Evolutionary conservation across 2,329 filamentous ascomycete species (phyloP).

Genomic region (Ceratocystis huliohia): DNA sequence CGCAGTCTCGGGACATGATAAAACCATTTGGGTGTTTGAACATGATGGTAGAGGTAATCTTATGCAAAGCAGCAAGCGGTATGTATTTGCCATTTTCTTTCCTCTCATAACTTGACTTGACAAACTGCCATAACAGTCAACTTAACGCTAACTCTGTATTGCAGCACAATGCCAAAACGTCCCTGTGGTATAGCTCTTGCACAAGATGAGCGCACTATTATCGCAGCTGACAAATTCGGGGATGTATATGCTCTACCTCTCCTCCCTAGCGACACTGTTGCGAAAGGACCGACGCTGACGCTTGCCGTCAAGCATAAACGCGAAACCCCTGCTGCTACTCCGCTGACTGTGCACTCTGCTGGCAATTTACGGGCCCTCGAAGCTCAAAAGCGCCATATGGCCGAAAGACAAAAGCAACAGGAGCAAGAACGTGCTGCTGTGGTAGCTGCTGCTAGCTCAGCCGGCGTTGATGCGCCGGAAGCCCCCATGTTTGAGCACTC

Average conservation of each 20-base stretch:
- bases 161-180: constrained; percentile 75
- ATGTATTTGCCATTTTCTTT: constrained; percentile 21
- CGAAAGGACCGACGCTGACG: constrained; percentile 22
- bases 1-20: constrained; percentile 80
- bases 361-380: constrained; percentile 49
- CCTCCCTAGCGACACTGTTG: constrained; percentile 29
- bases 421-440: constrained; percentile 23
- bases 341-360: constrained; percentile 50
- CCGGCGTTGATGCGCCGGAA: constrained; percentile 25
- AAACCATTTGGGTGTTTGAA: constrained; percentile 71
- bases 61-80: constrained; percentile 60
- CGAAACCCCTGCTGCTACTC: constrained; percentile 42
- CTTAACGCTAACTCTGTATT: constrained; percentile 24
- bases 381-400: constrained; percentile 41
- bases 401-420: constrained; percentile 25
- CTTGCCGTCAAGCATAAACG: constrained; percentile 26
- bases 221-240: constrained; percentile 89
- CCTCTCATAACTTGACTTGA: background rate
- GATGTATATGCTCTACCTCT: constrained; percentile 87
- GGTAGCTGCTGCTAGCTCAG: background rate
- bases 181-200: constrained; percentile 65
- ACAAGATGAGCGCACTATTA: constrained; percentile 55
- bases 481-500: constrained; percentile 55
- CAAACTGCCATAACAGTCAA: background rate
- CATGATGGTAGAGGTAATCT: constrained; percentile 50